phyloP scores from a whole-genome alignment of 305 asterid species.

The Striga hermonthica region DNA sequence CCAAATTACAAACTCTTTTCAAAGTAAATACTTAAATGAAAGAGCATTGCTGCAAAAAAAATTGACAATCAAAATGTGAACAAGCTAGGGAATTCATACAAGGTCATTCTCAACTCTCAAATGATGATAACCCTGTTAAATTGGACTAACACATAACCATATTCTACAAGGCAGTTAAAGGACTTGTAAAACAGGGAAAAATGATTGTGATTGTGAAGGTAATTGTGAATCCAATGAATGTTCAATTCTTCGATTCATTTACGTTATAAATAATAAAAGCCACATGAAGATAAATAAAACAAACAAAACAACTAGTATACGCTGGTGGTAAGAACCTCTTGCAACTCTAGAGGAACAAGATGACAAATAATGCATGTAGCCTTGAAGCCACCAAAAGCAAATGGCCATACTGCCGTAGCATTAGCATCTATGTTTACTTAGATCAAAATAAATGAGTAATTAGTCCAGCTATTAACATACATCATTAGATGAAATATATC shows the following conservation, averaged over 20 bases:
- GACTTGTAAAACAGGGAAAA: background rate
- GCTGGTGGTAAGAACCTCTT: slow-evolving; percentile 1
- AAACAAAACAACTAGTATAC: slow-evolving; percentile 13
- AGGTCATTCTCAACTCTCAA: slow-evolving; percentile 12
- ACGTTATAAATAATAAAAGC: background rate
- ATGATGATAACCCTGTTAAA: background rate
- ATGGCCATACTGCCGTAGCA: background rate
- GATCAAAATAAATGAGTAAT: background rate
- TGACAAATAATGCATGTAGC: background rate
- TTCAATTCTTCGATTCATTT: no score
- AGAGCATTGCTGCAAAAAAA: background rate
- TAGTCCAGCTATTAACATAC: slow-evolving; percentile 7
- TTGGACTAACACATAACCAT: background rate
- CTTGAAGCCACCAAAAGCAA: background rate
- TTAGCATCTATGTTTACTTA: background rate
- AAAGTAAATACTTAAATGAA: background rate
- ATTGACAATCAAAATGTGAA: slow-evolving; percentile 1
- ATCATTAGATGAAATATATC: background rate
- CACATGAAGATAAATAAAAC: background rate
- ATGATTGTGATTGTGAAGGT: no score
- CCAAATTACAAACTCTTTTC: slow-evolving; percentile 9
- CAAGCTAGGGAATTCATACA: background rate
- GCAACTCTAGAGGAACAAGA: background rate
- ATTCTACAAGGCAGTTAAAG: slow-evolving; percentile 1
- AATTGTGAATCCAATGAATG: no score